Evolutionary conservation across 306 rosid species (phyloP).

Genomic region (Lithocarpus polystachyus): DNA sequence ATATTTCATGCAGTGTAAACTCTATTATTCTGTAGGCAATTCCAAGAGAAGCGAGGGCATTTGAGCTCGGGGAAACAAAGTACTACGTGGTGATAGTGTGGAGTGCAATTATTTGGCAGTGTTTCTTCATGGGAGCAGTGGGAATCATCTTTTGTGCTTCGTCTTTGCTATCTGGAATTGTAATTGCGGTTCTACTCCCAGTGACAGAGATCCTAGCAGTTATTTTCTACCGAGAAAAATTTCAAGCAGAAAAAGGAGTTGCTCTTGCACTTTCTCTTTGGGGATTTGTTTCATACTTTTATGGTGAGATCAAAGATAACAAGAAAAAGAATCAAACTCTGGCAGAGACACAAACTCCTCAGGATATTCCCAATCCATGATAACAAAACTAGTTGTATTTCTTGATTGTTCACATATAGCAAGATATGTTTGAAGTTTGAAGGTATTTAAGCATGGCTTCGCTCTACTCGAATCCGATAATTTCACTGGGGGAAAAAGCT

Average conservation of each 20-base stretch:
- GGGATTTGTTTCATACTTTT: conserved; percentile 74
- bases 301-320: conserved; percentile 52
- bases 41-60: conserved; percentile 61
- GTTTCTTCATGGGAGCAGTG: conserved; percentile 69
- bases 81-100: conserved; percentile 54
- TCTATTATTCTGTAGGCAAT: conserved; percentile 42
- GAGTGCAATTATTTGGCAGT: conserved; percentile 63
- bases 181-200: conserved; percentile 56
- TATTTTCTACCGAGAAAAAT: conserved; percentile 54
- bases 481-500: background rate
- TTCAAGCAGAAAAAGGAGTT: conserved; percentile 58
- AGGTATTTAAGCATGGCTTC: background rate
- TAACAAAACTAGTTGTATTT: background rate
- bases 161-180: conserved; percentile 56
- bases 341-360: conserved; percentile 5
- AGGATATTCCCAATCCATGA: conserved; percentile 17
- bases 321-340: conserved; percentile 4
- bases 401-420: background rate
- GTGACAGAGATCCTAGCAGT: conserved; percentile 62
- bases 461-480: background rate
- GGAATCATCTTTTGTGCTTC: conserved; percentile 77
- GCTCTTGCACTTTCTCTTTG: conserved; percentile 57
- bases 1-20: background rate
- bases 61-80: conserved; percentile 46
- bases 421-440: background rate